Percentiles rank a stretch among this genome's conserved stretches.
Conservation (phyloP, 1,284 basidiomycete species). For the Schizophyllum commune region DNA sequence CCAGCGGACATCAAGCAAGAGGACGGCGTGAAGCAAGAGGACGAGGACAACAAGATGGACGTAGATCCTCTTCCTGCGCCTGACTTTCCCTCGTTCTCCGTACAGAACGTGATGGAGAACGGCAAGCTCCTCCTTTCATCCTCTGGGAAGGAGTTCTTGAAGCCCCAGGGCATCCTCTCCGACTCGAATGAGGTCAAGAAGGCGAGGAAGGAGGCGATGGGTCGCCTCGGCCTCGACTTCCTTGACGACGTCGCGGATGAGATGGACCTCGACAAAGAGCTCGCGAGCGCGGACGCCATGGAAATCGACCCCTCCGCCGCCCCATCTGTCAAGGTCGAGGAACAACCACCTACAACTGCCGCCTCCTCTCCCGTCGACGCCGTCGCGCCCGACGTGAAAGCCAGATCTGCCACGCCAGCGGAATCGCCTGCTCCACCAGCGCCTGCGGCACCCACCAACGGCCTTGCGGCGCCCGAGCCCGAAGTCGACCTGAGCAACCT, state of each 20-base stretch:
- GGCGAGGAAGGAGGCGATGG: slow-evolving; percentile 77
- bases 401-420: slow-evolving; percentile 50
- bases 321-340: slow-evolving; percentile 32
- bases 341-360: slow-evolving; percentile 14
- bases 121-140: slow-evolving; percentile 78
- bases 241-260: slow-evolving; percentile 68
- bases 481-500: slow-evolving; percentile 44
- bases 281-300: slow-evolving; percentile 48
- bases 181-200: slow-evolving; percentile 70
- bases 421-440: slow-evolving; percentile 42
- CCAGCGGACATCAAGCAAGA: slow-evolving; percentile 13
- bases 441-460: slow-evolving; percentile 22
- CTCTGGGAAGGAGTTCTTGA: slow-evolving; percentile 80
- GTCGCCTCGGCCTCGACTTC: slow-evolving; percentile 75
- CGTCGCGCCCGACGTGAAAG: slow-evolving; percentile 20
- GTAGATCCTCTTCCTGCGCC: slow-evolving; percentile 31
- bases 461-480: slow-evolving; percentile 19
- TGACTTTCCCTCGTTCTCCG: slow-evolving; percentile 67
- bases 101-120: slow-evolving; percentile 66
- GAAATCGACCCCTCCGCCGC: slow-evolving; percentile 28
- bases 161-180: slow-evolving; percentile 60
- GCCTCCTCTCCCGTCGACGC: slow-evolving; percentile 31
- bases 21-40: slow-evolving; percentile 1
- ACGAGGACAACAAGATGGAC: slow-evolving; percentile 10
- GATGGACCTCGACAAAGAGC: slow-evolving; percentile 76